These are phyloP conservation scores for Durio zibethinus DNA, from an alignment of 345 rosid species.

Conservation along the genomic window DNA sequence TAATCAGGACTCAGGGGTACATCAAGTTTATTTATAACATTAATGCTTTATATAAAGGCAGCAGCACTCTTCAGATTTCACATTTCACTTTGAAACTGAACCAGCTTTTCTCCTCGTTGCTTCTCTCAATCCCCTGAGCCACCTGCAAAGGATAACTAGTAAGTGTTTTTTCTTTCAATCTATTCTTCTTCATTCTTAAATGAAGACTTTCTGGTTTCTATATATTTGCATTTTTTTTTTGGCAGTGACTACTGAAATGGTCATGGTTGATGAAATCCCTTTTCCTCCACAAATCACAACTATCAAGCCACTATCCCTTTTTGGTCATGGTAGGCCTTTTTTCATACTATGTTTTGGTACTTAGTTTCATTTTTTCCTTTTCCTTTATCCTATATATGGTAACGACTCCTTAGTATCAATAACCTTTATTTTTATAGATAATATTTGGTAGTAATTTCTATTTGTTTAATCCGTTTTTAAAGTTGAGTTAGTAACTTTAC, in stretches of 20 bases:
- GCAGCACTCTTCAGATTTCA: neutral
- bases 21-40: neutral
- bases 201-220: neutral
- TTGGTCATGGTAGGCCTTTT: slow-evolving; percentile 55
- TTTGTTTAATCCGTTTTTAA: too few species aligned
- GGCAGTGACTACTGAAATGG: slow-evolving; percentile 73
- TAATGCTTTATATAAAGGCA: neutral
- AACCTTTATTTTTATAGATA: neutral
- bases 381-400: neutral
- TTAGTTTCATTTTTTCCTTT: neutral
- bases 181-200: neutral
- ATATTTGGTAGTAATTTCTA: too few species aligned
- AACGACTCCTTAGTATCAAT: neutral
- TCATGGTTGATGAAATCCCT: slow-evolving; percentile 68
- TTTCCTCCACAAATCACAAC: slow-evolving; percentile 57
- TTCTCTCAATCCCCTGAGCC: neutral
- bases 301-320: slow-evolving; percentile 58
- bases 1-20: neutral
- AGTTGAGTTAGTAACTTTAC: too few species aligned
- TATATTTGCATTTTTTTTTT: neutral
- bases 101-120: neutral
- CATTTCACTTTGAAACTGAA: neutral
- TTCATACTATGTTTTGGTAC: neutral
- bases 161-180: neutral
- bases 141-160: neutral